Evolutionary conservation across 192 early-diverging fungal genomes (phyloP).

Genomic region (Coemansia sp.): DNA sequence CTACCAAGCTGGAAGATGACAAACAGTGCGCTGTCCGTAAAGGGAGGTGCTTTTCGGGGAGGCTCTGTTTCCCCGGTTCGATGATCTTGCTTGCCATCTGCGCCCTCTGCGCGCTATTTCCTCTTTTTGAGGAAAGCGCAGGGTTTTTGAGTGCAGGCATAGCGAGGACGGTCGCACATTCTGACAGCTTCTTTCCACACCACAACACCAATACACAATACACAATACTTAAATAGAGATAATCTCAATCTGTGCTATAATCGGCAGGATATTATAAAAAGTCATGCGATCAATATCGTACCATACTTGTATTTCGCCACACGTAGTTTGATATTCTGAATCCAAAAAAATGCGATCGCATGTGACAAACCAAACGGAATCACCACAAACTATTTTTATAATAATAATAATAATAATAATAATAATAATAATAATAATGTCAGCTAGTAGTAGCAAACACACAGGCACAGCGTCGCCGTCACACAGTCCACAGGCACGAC

Average conservation of each 20-base stretch:
- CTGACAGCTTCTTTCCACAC: conserved; percentile 35
- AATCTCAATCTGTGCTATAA: too few species aligned
- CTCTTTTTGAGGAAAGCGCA: conserved; percentile 1
- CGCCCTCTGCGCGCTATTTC: conserved; percentile 24
- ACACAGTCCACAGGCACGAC: not conserved
- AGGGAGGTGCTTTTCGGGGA: conserved; percentile 28
- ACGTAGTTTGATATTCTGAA: too few species aligned
- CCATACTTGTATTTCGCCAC: too few species aligned
- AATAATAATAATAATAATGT: too few species aligned
- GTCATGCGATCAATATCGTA: too few species aligned
- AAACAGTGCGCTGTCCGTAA: conserved; percentile 51
- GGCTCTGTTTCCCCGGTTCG: conserved; percentile 10
- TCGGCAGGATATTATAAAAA: too few species aligned
- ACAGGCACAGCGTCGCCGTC: too few species aligned
- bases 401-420: too few species aligned
- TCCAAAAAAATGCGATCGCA: too few species aligned
- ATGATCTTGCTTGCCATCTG: conserved; percentile 46
- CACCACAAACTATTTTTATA: too few species aligned
- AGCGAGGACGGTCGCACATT: conserved; percentile 54
- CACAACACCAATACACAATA: not conserved
- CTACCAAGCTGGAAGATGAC: conserved; percentile 51
- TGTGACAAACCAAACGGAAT: too few species aligned
- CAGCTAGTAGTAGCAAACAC: not conserved
- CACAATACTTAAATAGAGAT: not conserved
- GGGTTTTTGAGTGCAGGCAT: conserved; percentile 33